Percentiles rank a stretch among this genome's conserved stretches.
Conservation (phyloP, 192 early-diverging fungal genomes). For the Podila verticillata region DNA sequence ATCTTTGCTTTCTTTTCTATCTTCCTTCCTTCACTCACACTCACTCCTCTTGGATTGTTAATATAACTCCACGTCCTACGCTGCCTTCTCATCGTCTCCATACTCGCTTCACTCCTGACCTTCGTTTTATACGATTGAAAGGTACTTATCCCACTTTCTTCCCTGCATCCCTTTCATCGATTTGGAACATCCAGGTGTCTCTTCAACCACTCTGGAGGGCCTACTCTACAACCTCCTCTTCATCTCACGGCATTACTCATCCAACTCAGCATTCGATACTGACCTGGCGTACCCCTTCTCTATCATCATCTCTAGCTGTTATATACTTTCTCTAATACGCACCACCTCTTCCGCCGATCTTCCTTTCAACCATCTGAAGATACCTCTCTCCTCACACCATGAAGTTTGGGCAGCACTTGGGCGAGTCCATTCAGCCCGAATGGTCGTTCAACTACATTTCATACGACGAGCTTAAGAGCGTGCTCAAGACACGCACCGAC, state of each 20-base stretch:
- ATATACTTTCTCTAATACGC: background rate
- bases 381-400: slow-evolving; percentile 49
- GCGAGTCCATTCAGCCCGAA: slow-evolving; percentile 75
- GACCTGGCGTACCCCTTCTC: background rate
- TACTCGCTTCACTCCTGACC: background rate
- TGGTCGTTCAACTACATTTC: slow-evolving; percentile 86
- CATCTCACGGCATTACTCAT: too few species aligned
- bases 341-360: background rate
- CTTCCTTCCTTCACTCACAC: background rate
- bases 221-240: too few species aligned
- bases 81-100: background rate
- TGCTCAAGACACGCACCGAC: slow-evolving; percentile 72
- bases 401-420: slow-evolving; percentile 91
- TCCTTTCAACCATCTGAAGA: background rate
- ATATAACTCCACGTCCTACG: background rate
- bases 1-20: background rate
- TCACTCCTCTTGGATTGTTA: background rate
- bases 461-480: slow-evolving; percentile 89
- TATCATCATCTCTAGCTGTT: background rate
- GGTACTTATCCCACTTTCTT: too few species aligned
- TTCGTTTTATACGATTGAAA: too few species aligned
- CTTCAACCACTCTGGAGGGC: too few species aligned
- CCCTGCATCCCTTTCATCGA: too few species aligned
- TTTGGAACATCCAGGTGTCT: too few species aligned
- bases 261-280: background rate